These are phyloP conservation scores for Asterophora lycoperdoides DNA, from an alignment of 768 basidiomycete genomes.

Conservation along the genomic window DNA sequence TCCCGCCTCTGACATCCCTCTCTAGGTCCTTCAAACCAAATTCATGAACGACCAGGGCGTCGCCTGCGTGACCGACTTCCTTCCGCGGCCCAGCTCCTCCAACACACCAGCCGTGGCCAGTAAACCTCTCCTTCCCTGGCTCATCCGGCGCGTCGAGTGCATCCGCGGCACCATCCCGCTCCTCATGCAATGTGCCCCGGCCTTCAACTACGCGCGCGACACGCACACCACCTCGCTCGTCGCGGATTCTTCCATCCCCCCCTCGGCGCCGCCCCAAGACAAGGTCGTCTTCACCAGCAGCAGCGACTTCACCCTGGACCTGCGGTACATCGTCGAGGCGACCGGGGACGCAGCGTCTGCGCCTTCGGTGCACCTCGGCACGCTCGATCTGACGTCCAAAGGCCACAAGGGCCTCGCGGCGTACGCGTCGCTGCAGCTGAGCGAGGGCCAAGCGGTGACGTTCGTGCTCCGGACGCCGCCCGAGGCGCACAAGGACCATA, in stretches of 20 bases:
- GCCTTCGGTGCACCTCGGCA: constrained; percentile 54
- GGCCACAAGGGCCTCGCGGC: constrained; percentile 74
- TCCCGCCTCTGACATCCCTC: too few species aligned
- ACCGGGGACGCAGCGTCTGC: constrained; percentile 28
- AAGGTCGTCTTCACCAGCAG: constrained; percentile 61
- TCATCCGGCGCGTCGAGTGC: constrained; percentile 81
- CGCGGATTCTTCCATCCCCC: constrained; percentile 35
- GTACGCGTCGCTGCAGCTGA: constrained; percentile 53
- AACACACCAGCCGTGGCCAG: constrained; percentile 30
- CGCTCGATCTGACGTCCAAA: constrained; percentile 61
- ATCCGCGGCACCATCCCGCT: constrained; percentile 81
- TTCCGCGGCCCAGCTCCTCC: constrained; percentile 58
- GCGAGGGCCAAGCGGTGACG: constrained; percentile 87
- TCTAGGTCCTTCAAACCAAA: constrained; percentile 89
- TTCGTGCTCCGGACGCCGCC: constrained; percentile 79
- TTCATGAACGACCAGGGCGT: constrained; percentile 90
- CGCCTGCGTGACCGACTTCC: constrained; percentile 78
- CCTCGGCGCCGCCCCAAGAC: constrained; percentile 25
- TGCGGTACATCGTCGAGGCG: constrained; percentile 68
- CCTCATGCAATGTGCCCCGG: constrained; percentile 87
- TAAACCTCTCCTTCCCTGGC: constrained; percentile 76
- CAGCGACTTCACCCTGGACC: constrained; percentile 57
- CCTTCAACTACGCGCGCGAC: constrained; percentile 90
- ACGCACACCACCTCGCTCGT: constrained; percentile 61
- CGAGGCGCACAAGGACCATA: background rate